Base-by-base conservation (phyloP, 305 asterid species). In the Andrographis paniculata region DNA sequence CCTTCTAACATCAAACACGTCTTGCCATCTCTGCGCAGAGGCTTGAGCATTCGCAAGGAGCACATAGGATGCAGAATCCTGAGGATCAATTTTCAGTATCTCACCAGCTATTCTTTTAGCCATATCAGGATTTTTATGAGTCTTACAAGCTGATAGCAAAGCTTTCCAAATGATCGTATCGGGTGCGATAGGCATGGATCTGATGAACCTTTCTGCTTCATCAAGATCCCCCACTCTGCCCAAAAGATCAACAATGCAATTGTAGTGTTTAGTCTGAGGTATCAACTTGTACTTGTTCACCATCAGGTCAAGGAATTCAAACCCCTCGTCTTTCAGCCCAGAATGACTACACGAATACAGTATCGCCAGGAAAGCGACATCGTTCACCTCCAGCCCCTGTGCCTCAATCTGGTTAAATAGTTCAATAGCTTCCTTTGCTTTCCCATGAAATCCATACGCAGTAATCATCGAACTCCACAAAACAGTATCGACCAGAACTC, bases 271-370 rank as follows among this genome's bases (percentile, higher is more conserved):
- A n/a, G 80, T 64, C 17, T 62, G 73, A 53, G 96, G 98, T 55
- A 67, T 58, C 54, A 91, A 39, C 30, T 63, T 47, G 39, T 82
- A 78, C 53, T 71, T 67, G 0, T 69, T 57, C 1, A 28, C 53
- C 93, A 89, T 89, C 69, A 55, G 14, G 55, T 79, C 18, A 53
- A 89, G 76, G 48, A 67, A 60, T 40, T 73, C 70, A 19, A 82
- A 79, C 42, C 96, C 98, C 55, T 73, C 56, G 27, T 80, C 94
- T 68, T 71, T 77, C 56, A 89, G 58, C 20, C 98, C 95, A 9
- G 77, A 71, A 52, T 91, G 98, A 63, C 98, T 83, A 41, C 98
- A 91, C n/a, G 95, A 70, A 60, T 83, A 86, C 20, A 91, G 86
- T 56, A 91, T 66, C 61, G 83, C 78, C 68, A 91, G 74, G 78